A percentile compares a stretch with the other conserved stretches of the same genome.
These are phyloP conservation scores for Akebia trifoliata DNA, from an alignment of 164 flowering plant species.

Conservation along the genomic window DNA sequence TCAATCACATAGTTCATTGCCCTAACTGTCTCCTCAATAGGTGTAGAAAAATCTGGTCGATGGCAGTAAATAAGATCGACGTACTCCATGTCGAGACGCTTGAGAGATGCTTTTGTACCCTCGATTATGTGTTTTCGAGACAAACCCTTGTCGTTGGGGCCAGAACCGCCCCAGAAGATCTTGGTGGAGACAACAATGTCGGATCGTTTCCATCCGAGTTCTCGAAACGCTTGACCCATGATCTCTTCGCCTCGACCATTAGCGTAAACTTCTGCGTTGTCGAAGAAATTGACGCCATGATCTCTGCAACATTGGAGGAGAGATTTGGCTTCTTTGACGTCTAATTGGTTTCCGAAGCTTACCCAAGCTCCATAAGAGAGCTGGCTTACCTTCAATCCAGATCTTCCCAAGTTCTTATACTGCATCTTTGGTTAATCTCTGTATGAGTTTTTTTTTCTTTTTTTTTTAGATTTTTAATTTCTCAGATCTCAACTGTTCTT, in stretches of 20 bases:
- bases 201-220: conserved; percentile 94
- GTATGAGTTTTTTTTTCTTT: too few species aligned
- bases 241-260: conserved; percentile 99
- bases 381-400: conserved; percentile 93
- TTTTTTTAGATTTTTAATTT: too few species aligned
- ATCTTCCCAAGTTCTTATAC: conserved; percentile 85
- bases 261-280: conserved; percentile 99
- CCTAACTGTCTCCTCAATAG: conserved; percentile 97
- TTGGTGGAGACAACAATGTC: conserved; percentile 93
- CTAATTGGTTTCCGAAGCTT: conserved; percentile 96
- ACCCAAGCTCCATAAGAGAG: conserved; percentile 98
- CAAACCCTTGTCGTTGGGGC: conserved; percentile 89
- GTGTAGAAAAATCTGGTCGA: conserved; percentile 72
- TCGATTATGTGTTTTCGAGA: conserved; percentile 88
- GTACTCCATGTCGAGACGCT: conserved; percentile 90
- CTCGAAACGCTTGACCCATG: conserved; percentile 97
- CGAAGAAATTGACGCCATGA: conserved; percentile 97
- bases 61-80: conserved; percentile 90
- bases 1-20: conserved; percentile 97
- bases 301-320: conserved; percentile 91
- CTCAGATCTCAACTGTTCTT: too few species aligned
- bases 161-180: conserved; percentile 97
- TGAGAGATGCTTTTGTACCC: conserved; percentile 83
- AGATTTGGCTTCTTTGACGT: conserved; percentile 89
- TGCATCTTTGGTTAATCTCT: conserved; percentile 65